These are phyloP conservation scores for Neospora caninum DNA, from an alignment of 169 alveolate species.

Conservation along the genomic window DNA sequence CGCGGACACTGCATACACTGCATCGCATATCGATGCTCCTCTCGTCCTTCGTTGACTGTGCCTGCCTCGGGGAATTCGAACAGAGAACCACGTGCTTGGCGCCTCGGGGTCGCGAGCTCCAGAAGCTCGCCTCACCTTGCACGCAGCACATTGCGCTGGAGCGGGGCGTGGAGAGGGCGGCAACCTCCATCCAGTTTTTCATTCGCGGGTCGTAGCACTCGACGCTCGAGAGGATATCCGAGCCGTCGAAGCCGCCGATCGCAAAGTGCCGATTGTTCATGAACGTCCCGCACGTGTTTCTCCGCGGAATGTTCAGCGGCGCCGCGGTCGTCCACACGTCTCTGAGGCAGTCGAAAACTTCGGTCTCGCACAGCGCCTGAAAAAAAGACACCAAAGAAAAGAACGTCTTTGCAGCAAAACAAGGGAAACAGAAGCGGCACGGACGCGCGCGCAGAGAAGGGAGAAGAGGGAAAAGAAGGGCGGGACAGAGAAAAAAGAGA, in stretches of 20 bases:
- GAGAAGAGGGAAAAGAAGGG: neutral
- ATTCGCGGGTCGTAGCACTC: conserved; percentile 84
- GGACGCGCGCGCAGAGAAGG: neutral
- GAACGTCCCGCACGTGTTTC: conserved; percentile 82
- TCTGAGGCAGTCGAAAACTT: conserved; percentile 88
- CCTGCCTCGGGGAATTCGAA: too few relatives aligned
- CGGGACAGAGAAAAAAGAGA: too few relatives aligned
- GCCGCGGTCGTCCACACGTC: conserved; percentile 85
- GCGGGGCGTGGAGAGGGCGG: conserved; percentile 86
- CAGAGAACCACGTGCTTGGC: too few relatives aligned
- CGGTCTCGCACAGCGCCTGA: conserved; percentile 89
- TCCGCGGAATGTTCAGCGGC: conserved; percentile 82
- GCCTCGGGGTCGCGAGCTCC: too few relatives aligned
- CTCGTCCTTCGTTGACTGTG: too few relatives aligned
- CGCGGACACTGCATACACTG: too few relatives aligned
- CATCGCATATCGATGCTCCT: too few relatives aligned
- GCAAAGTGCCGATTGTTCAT: conserved; percentile 75
- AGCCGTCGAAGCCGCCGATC: conserved; percentile 89
- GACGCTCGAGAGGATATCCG: conserved; percentile 79
- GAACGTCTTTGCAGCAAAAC: too few relatives aligned
- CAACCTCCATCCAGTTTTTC: conserved; percentile 85
- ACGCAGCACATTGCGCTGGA: conserved; percentile 86
- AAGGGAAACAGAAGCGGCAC: neutral
- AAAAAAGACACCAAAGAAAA: neutral
- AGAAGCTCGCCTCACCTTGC: conserved; percentile 71